Base-by-base conservation (phyloP, 768 basidiomycete genomes). In the Paxillus ammoniavirescens region DNA sequence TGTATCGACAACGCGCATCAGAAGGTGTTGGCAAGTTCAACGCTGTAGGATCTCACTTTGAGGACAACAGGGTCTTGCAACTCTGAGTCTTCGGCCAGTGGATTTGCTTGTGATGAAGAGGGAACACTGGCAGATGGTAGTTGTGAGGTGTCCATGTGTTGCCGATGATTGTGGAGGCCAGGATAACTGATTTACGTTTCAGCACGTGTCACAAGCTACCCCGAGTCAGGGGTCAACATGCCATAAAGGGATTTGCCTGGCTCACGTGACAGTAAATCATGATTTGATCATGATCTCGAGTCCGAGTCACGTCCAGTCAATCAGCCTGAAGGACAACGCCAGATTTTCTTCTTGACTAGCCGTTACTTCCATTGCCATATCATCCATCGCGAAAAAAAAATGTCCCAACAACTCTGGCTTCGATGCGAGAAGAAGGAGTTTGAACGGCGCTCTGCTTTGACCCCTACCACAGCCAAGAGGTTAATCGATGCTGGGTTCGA, bases 391-490 rank as follows among this genome's bases (percentile, higher is more conserved):
- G 13, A 9, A 40, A 8, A 40, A 8, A 40, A 40, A n/a, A 40
- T 17, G 38, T 35, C 72, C 49, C 73, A 72, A 31, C 61, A 71
- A 13, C 80, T 99, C 62, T 99, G 96, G 96, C 82, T 99, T 41
- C 87, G 97, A 61, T 97, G 94, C 76, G 97, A 99, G 78, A 97
- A 87, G 69, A 99, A 98, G 72, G 82, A 85, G 58, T 94, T 95
- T 59, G 97, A 99, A 72, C 84, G 84, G 52, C 91, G 97, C 44
- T 86, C 94, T 28, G 95, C 95, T 8, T 77, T 98, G 58, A 96
- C 94, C 10, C 97, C 97, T 3, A 87, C 89, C 21, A 95, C 91
- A 0, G 85, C 95, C 61, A 92, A 90, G 73, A 81, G 78, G 59
- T 83, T 98, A 55, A 84, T 98, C 67, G 87, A 91, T 62, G 86